A percentile compares a stretch with the other conserved stretches of the same genome.
These are phyloP conservation scores for Paramyrothecium roridum DNA, from an alignment of 2,329 filamentous ascomycete species.

Conservation along the genomic window DNA sequence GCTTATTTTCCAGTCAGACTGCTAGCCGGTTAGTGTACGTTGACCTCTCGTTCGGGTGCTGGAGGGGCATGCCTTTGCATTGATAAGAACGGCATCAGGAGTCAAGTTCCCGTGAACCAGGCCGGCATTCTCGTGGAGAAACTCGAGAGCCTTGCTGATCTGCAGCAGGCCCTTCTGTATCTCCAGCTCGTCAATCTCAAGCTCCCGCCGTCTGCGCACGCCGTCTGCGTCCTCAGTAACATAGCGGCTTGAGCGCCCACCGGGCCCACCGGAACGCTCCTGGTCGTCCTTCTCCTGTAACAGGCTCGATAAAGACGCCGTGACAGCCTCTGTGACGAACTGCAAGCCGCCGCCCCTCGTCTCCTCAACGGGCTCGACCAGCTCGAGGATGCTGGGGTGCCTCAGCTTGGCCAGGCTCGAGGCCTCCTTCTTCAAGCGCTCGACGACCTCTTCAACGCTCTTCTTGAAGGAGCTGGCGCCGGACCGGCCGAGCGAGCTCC, in stretches of 20 bases:
- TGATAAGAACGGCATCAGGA: conserved; percentile 89
- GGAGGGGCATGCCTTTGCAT: conserved; percentile 68
- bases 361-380: conserved; percentile 94
- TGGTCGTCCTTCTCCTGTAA: conserved; percentile 87
- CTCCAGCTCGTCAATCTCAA: conserved; percentile 95
- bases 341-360: conserved; percentile 87
- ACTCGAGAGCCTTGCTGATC: conserved; percentile 90
- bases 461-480: conserved; percentile 69
- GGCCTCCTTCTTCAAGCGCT: conserved; percentile 87
- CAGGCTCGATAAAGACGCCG: conserved; percentile 78
- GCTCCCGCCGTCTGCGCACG: conserved; percentile 67
- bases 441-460: conserved; percentile 83
- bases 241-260: conserved; percentile 72
- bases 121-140: conserved; percentile 90
- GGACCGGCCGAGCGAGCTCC: conserved; percentile 33
- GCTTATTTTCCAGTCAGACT: conserved; percentile 98
- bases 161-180: conserved; percentile 96
- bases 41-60: background rate
- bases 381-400: conserved; percentile 87
- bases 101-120: conserved; percentile 93
- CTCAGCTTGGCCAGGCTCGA: conserved; percentile 82
- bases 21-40: conserved; percentile 22
- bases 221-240: conserved; percentile 78
- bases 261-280: conserved; percentile 65
- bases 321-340: conserved; percentile 92